Base-by-base conservation (phyloP, 2,329 filamentous ascomycete genomes). In the Scytalidium lignicola region DNA sequence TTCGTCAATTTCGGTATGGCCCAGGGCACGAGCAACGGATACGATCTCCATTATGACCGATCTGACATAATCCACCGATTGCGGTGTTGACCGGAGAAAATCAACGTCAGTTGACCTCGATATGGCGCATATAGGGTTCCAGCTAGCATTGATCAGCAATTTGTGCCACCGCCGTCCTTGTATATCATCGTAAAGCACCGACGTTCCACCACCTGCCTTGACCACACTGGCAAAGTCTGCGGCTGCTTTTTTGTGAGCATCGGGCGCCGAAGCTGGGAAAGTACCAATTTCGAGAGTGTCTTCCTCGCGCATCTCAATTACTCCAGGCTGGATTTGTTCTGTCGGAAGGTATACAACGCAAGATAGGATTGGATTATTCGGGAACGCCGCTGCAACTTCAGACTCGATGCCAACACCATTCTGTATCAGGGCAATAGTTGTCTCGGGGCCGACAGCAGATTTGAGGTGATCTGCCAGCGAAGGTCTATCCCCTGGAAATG, bases 361-460 rank as follows among this genome's bases (percentile, higher is more conserved):
- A 54, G 72, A 78, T 22, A 82, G 59, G 20, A 82, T 62, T 2
- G 75, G 70, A 50, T 76, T 79, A 1, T 60, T 44, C 0, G 76
- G 75, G 52, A 74, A 81, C 3, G 65, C 61, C 1, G 51, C 48
- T 0, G 58, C 59, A 49, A 76, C 78, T 46, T 75, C 72, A 2
- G 72, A 67, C 58, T 82, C 79, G 51, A 81, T 77, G 7, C 67
- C 70, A 46, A 82, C 73, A 13, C 79, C 79, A 55, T 82, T 82
- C 56, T 82, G 78, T 26, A 80, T 64, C 6, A 82, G 68, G n/a
- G 76, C 75, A 40, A 82, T 73, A 5, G 70, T 67, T 0, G 76
- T 80, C 7, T 62, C 44, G 4, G 49, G 41, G 32, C 32, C 32
- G 15, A 37, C 32, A 37, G 32, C 32, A 37, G 32, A 17, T 37